Evolutionary conservation across 2,329 filamentous ascomycete genomes (phyloP), one percentile per base, ranked within the genome.

Genomic region (Ceratocystis diversiconidia): DNA sequence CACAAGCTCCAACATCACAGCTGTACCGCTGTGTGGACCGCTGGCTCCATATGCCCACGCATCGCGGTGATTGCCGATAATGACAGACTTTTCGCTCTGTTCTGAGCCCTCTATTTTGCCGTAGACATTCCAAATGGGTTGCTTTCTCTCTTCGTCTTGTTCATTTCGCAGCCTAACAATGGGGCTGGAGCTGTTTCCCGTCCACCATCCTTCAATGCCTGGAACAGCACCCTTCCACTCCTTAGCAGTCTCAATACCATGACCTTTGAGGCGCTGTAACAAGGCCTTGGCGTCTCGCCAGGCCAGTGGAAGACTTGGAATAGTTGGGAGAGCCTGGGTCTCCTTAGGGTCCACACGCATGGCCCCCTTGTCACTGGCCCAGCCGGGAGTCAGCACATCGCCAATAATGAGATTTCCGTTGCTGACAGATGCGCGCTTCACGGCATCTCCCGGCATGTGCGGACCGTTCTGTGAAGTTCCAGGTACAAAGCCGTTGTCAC

Each of bases 21-120:
- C 92, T 0, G 91, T 95, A 32, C 92, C 94, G 65, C 89, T 89
- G 69, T 91, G 90, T 1, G 94, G 89, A 71, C 94, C 89, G 0
- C 85, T 85, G 30, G 90, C 89, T 65, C 94, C 94, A 72, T 94
- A 90, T 63, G 89, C 88, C 89, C 90, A 96, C 0, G 90, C 85
- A 74, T 99, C 94, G 22, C 94, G 90, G 73, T 96, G 92, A 74
- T 92, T 96, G 63, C 94, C 94, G 65, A 99, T 82, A 66, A 96
- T 86, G 72, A 97, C 85, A 66, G 87, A 88, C 75, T 95, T 92
- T 68, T 88, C 83, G 1, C 80, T 80, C 72, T 94, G 87, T 75
- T 97, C 94, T 66, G 90, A 79, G n/a, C 94, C 94, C 12, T 80
- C 77, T 63, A 99, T 92, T 65, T 85, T 83, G 41, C 89, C 92